These are phyloP conservation scores for Fusarium citri DNA, from an alignment of 2,329 filamentous ascomycete species.

Conservation along the genomic window DNA sequence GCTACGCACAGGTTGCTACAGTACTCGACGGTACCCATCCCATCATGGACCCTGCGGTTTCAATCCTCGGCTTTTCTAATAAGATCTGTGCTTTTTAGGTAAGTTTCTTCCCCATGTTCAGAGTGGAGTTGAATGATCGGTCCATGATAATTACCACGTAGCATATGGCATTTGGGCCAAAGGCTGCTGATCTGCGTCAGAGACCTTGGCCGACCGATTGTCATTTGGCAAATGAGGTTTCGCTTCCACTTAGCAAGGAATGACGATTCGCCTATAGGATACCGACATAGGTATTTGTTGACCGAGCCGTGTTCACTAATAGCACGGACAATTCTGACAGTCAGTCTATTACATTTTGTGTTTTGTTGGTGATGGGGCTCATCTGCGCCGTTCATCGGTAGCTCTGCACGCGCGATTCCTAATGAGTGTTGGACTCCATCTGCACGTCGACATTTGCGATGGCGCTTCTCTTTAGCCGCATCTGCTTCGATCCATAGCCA, in stretches of 20 bases:
- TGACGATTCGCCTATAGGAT: conserved; percentile 20
- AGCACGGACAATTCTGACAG: conserved; percentile 15
- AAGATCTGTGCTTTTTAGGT: conserved; percentile 20
- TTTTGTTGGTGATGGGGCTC: conserved; percentile 29
- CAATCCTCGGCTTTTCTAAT: background rate
- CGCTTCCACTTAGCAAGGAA: conserved; percentile 7
- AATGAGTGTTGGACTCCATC: conserved; percentile 35
- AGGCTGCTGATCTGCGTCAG: conserved; percentile 16
- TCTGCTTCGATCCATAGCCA: conserved; percentile 41
- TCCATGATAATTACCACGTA: conserved; percentile 17
- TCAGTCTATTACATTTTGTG: conserved; percentile 2
- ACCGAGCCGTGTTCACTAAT: conserved; percentile 15
- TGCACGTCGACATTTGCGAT: conserved; percentile 38
- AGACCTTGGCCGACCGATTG: conserved; percentile 16
- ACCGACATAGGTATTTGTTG: conserved; percentile 3
- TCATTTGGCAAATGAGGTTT: conserved; percentile 21
- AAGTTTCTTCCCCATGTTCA: conserved; percentile 26
- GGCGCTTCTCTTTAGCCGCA: conserved; percentile 44
- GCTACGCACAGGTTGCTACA: background rate
- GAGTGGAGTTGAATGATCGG: conserved; percentile 30
- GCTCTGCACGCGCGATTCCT: conserved; percentile 26
- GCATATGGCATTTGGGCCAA: conserved; percentile 8
- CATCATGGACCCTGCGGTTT: conserved; percentile 11
- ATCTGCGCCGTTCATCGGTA: conserved; percentile 15
- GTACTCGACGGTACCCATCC: background rate